Conservation (phyloP, 176 grass and related monocot genomes). For the Pharus latifolius region DNA sequence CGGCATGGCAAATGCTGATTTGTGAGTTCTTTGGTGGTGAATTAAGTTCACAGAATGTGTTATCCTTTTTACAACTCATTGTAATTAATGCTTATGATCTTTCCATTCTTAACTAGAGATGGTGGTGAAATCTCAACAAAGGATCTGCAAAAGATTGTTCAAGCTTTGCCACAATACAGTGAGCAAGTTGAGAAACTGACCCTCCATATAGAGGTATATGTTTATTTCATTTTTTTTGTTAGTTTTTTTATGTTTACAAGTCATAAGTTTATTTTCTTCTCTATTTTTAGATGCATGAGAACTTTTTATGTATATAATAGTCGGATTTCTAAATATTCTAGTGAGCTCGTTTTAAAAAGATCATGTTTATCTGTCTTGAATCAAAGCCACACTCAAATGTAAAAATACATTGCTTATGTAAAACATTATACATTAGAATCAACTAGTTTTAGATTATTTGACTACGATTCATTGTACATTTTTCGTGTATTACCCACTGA, state of each 20-base stretch:
- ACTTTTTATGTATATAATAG: not conserved
- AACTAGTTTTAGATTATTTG: too few species aligned
- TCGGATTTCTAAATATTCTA: not conserved
- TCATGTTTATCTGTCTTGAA: not conserved
- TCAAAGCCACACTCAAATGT: too few species aligned
- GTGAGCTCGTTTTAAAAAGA: not conserved
- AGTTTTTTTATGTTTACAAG: not conserved
- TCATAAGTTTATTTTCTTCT: not conserved
- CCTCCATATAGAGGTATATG: slow-evolving; percentile 84
- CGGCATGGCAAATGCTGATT: slow-evolving; percentile 1
- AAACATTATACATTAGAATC: too few species aligned
- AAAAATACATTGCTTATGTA: too few species aligned
- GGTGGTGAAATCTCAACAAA: slow-evolving; percentile 87
- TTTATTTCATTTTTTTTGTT: not conserved
- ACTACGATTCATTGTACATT: not conserved
- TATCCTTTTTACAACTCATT: not conserved
- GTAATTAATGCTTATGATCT: slow-evolving; percentile 3
- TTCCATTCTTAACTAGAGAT: slow-evolving; percentile 63
- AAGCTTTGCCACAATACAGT: slow-evolving; percentile 88
- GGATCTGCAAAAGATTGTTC: slow-evolving; percentile 91
- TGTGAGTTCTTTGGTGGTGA: not conserved
- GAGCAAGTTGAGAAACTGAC: slow-evolving; percentile 89
- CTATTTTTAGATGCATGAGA: not conserved
- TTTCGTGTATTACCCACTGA: not conserved
- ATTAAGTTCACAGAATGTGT: not conserved